These are phyloP conservation scores for Leccinum griseonigrum DNA, from an alignment of 1,284 basidiomycete species.

Conservation along the genomic window DNA sequence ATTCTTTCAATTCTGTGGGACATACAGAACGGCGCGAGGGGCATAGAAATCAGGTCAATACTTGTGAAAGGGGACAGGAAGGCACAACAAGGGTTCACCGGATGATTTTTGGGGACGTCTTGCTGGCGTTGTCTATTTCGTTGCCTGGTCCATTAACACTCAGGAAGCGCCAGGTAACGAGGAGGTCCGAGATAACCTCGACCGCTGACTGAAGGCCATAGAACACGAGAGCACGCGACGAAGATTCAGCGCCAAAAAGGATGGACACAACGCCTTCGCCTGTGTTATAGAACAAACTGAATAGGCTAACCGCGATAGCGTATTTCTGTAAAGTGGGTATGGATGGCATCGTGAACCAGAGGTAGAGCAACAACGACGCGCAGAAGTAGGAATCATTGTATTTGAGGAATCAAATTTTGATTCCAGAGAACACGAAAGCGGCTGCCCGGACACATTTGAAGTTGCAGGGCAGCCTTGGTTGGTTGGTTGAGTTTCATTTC, in stretches of 20 bases:
- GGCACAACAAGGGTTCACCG: conserved; percentile 22
- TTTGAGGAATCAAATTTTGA: neutral
- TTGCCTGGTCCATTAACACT: conserved; percentile 33
- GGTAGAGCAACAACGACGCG: neutral
- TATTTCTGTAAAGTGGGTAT: conserved; percentile 27
- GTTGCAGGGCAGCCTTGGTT: too few relatives aligned
- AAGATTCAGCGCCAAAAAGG: conserved; percentile 42
- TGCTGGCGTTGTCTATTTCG: conserved; percentile 20
- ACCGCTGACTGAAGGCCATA: conserved; percentile 47
- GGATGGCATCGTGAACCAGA: conserved; percentile 17
- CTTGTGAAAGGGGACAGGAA: neutral
- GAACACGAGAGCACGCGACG: conserved; percentile 47
- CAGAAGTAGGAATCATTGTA: neutral
- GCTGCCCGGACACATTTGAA: neutral
- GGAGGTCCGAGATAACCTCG: conserved; percentile 17
- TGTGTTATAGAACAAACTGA: conserved; percentile 34
- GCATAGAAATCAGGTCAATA: neutral
- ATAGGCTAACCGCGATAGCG: conserved; percentile 34
- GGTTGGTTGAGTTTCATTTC: neutral
- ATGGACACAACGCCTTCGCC: conserved; percentile 39
- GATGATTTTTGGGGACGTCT: conserved; percentile 22
- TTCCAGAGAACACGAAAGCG: neutral
- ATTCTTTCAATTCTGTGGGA: conserved; percentile 39
- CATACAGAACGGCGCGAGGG: neutral
- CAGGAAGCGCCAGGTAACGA: conserved; percentile 41